These are phyloP conservation scores for Melampsora abietis-canadensis DNA, from an alignment of 1,284 basidiomycete genomes.

Conservation along the genomic window DNA sequence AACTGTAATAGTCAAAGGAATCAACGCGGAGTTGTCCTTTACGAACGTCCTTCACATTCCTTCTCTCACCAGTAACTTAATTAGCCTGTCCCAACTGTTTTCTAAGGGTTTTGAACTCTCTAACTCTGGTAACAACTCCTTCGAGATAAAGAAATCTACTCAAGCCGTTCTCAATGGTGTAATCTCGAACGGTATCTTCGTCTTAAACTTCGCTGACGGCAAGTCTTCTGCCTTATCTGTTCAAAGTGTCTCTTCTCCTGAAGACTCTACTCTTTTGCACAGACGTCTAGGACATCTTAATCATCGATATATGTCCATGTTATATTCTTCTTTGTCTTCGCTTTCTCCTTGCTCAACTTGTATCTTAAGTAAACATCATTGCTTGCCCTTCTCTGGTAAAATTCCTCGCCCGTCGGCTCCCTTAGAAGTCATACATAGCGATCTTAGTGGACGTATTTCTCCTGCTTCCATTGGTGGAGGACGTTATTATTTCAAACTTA, in stretches of 20 bases:
- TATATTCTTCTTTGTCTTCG: neutral
- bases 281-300: conserved; percentile 8
- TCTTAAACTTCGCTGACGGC: neutral
- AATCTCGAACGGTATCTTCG: neutral
- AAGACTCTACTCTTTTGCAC: neutral
- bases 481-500: neutral
- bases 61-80: conserved; percentile 4
- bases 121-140: neutral
- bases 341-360: neutral
- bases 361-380: conserved; percentile 16
- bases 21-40: neutral
- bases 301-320: neutral
- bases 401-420: neutral
- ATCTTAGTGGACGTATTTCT: conserved; percentile 8
- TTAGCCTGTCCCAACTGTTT: neutral
- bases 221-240: neutral
- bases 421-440: conserved; percentile 9
- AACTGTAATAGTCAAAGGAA: neutral
- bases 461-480: neutral
- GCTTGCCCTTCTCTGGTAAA: neutral
- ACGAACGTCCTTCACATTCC: neutral
- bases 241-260: neutral
- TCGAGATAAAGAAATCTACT: conserved; percentile 1
- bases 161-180: neutral
- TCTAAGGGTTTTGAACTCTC: neutral